A percentile compares a stretch with the other conserved stretches of the same genome.
phyloP scores from a whole-genome alignment of 345 rosid genomes.

The Pseudoturritis turrita region DNA sequence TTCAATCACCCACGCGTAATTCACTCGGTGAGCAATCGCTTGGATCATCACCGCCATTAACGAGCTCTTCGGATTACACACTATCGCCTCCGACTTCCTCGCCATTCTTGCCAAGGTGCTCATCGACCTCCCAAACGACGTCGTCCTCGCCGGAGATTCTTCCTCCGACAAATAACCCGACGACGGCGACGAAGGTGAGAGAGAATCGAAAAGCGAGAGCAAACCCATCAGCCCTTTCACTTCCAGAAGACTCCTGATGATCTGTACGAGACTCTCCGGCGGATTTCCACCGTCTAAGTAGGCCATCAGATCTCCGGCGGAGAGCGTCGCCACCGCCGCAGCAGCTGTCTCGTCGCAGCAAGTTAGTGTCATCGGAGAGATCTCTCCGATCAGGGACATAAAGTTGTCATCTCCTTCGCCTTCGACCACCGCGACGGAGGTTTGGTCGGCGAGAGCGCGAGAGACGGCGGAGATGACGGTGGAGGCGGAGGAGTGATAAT shows the following conservation, averaged over 20 bases:
- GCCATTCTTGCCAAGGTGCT: conserved; percentile 69
- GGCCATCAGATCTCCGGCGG: conserved; percentile 78
- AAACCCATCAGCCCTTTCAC: conserved; percentile 44
- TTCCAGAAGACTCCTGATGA: conserved; percentile 48
- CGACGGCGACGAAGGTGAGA: conserved; percentile 6
- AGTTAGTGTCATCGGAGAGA: conserved; percentile 64
- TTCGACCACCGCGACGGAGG: conserved; percentile 73
- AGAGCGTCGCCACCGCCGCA: conserved; percentile 64
- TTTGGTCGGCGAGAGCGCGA: conserved; percentile 45
- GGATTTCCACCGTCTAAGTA: conserved; percentile 85
- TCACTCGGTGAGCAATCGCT: conserved; percentile 76
- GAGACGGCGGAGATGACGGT: conserved; percentile 47
- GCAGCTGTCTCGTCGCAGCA: conserved; percentile 66
- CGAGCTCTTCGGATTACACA: conserved; percentile 71
- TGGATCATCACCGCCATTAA: conserved; percentile 89
- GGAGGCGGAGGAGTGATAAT: conserved; percentile 63
- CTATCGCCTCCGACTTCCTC: conserved; percentile 75
- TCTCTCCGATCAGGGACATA: conserved; percentile 59
- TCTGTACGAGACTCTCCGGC: conserved; percentile 59
- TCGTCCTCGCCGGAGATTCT: conserved; percentile 39
- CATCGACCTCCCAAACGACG: conserved; percentile 47
- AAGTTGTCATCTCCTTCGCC: conserved; percentile 44
- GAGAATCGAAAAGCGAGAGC: conserved; percentile 41
- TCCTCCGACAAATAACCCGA: conserved; percentile 58
- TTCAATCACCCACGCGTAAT: conserved; percentile 79